These are phyloP conservation scores for Medicago ruthenica DNA, from an alignment of 306 rosid species.

Conservation along the genomic window DNA sequence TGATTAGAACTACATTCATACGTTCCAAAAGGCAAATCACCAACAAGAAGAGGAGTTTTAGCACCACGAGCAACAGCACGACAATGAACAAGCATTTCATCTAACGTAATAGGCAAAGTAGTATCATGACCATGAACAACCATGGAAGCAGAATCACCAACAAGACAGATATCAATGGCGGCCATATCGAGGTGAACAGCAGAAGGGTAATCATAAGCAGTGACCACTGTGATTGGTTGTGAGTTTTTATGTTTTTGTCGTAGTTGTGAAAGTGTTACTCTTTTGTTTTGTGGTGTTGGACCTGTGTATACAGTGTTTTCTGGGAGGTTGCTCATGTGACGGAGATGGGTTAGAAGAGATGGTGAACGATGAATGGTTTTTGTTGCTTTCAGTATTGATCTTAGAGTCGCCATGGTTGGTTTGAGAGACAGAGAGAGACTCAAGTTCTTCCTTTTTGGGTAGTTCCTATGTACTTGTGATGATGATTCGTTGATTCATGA, in stretches of 20 bases:
- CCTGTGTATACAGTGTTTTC: constrained; percentile 86
- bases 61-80: constrained; percentile 91
- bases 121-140: constrained; percentile 95
- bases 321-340: constrained; percentile 76
- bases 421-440: no score
- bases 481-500: not conserved
- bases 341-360: constrained; percentile 46
- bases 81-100: constrained; percentile 84
- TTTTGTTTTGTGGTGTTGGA: constrained; percentile 56
- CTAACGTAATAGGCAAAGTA: constrained; percentile 70
- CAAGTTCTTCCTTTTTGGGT: no score
- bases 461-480: not conserved
- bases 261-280: constrained; percentile 67
- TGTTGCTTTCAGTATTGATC: constrained; percentile 38
- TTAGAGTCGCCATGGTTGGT: constrained; percentile 35
- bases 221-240: constrained; percentile 81
- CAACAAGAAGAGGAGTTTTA: constrained; percentile 74
- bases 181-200: constrained; percentile 79
- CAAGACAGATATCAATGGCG: constrained; percentile 70
- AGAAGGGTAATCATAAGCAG: constrained; percentile 95
- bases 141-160: constrained; percentile 94
- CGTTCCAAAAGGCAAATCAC: constrained; percentile 86
- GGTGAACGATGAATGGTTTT: constrained; percentile 10
- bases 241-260: constrained; percentile 60
- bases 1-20: constrained; percentile 73